Evolutionary conservation across 805 yeast genomes (phyloP).

Genomic region (Teunomyces atbi): DNA sequence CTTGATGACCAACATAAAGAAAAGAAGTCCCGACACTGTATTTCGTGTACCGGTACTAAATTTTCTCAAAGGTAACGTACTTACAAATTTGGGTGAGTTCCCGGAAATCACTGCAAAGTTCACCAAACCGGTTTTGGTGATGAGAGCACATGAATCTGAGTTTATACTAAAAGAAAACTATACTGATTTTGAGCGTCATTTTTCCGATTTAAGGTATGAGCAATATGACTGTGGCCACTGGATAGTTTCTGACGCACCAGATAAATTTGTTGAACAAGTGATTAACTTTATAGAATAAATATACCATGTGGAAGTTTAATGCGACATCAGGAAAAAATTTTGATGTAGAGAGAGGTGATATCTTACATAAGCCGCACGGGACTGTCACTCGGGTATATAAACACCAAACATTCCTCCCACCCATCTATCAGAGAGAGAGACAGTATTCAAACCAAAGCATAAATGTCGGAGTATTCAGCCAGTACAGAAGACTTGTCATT

Average conservation of each 20-base stretch:
- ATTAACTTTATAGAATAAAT: conserved; percentile 5
- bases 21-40: conserved; percentile 25
- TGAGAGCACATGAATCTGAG: conserved; percentile 43
- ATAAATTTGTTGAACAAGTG: conserved; percentile 18
- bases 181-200: conserved; percentile 23
- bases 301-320: background rate
- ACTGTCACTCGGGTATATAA: conserved; percentile 2
- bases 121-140: conserved; percentile 37
- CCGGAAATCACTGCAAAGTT: conserved; percentile 25
- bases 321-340: background rate
- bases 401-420: background rate
- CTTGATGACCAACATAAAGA: conserved; percentile 37
- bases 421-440: background rate
- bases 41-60: conserved; percentile 32
- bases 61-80: conserved; percentile 21
- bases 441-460: background rate
- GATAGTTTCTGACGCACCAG: conserved; percentile 40
- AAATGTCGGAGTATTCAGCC: conserved; percentile 41
- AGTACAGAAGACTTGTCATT: conserved; percentile 38
- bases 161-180: conserved; percentile 36
- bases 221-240: conserved; percentile 36
- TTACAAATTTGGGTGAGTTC: conserved; percentile 30
- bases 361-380: conserved; percentile 4
- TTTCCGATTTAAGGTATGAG: conserved; percentile 16
- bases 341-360: background rate